phyloP scores from a whole-genome alignment of 2,329 filamentous ascomycete genomes.

The Ophiostoma novo-ulmi region DNA sequence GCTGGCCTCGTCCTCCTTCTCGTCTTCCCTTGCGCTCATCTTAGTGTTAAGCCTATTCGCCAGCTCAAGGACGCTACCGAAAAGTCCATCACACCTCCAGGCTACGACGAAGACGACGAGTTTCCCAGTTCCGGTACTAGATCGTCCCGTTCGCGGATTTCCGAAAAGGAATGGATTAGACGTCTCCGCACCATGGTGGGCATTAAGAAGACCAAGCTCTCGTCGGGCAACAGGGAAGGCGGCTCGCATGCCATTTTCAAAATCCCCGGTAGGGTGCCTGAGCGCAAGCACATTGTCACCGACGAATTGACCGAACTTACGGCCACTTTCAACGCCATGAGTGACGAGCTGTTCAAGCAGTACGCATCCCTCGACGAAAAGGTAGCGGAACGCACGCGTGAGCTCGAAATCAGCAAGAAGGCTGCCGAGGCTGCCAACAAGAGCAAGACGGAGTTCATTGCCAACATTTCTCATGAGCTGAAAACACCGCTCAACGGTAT shows the following conservation, averaged over 20 bases:
- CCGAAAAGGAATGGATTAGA: slow-evolving; percentile 41
- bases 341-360: slow-evolving; percentile 79
- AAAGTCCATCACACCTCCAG: slow-evolving; percentile 64
- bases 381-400: slow-evolving; percentile 73
- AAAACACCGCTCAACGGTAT: slow-evolving; percentile 96
- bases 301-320: slow-evolving; percentile 84
- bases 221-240: slow-evolving; percentile 35
- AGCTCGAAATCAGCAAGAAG: slow-evolving; percentile 84
- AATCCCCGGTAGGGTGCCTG: slow-evolving; percentile 76
- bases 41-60: slow-evolving; percentile 73
- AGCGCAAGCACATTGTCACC: slow-evolving; percentile 67
- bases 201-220: slow-evolving; percentile 33
- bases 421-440: slow-evolving; percentile 92
- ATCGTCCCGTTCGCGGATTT: slow-evolving; percentile 42
- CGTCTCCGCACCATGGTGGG: slow-evolving; percentile 33
- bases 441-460: slow-evolving; percentile 95
- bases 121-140: slow-evolving; percentile 39
- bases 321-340: slow-evolving; percentile 87
- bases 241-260: slow-evolving; percentile 58
- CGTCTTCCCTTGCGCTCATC: slow-evolving; percentile 73
- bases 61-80: slow-evolving; percentile 69
- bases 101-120: slow-evolving; percentile 52
- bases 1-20: slow-evolving; percentile 66
- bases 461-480: slow-evolving; percentile 82
- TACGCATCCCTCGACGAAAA: slow-evolving; percentile 80